Evolutionary conservation across 2,329 filamentous ascomycete species (phyloP).

Genomic region (Colletotrichum sojae): DNA sequence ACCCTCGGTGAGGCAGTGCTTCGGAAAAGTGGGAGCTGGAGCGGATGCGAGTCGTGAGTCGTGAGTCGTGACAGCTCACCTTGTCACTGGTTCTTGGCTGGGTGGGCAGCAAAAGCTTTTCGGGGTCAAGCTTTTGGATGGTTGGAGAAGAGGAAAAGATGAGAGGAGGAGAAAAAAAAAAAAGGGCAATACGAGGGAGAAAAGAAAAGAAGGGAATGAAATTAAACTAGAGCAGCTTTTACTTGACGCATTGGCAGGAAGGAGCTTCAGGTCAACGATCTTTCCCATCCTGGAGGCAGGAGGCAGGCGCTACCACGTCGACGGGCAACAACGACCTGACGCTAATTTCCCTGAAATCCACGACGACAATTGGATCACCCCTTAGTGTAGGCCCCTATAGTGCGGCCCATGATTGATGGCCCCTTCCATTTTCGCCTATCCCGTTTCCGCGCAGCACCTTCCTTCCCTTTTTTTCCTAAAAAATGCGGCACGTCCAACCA

Average conservation of each 20-base stretch:
- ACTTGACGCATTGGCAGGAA: background rate
- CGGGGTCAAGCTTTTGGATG: too few relatives aligned
- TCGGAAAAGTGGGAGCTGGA: slow-evolving; percentile 33
- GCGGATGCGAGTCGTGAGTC: slow-evolving; percentile 21
- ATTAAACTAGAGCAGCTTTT: background rate
- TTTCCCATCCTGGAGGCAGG: background rate
- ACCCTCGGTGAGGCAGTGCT: slow-evolving; percentile 34
- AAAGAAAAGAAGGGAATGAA: too few relatives aligned
- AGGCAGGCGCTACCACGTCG: slow-evolving; percentile 8
- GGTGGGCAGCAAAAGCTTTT: background rate
- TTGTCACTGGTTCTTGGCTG: background rate
- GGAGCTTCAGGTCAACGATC: background rate
- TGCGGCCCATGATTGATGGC: too few relatives aligned
- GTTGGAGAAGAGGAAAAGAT: too few relatives aligned
- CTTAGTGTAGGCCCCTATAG: background rate
- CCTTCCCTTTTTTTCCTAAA: background rate
- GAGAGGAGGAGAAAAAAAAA: too few relatives aligned
- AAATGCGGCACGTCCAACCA: background rate
- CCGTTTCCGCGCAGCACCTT: background rate
- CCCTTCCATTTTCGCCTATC: background rate
- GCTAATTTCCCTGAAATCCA: slow-evolving; percentile 37
- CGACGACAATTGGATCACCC: background rate
- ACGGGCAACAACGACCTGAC: background rate
- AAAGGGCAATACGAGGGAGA: too few relatives aligned
- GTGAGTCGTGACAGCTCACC: slow-evolving; percentile 15